Percentiles rank a stretch among this genome's conserved stretches.
Conservation (phyloP, 352 stramenopile genomes). For the Halophytophthora polymorphica region DNA sequence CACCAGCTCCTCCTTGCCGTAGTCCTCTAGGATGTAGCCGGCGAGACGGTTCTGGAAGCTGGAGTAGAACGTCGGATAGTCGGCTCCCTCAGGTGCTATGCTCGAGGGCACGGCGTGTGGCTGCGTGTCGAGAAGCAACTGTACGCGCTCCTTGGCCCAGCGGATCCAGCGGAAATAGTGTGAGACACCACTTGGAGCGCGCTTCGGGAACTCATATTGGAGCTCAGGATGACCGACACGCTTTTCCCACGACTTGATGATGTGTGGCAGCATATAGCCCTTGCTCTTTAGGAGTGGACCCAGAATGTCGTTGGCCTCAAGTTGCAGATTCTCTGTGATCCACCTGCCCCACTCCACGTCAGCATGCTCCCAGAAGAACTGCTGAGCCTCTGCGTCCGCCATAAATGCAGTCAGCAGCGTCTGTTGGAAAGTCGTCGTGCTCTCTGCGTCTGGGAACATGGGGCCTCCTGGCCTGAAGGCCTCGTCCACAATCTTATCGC, state of each 20-base stretch:
- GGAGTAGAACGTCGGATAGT: constrained; percentile 59
- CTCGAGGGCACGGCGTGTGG: constrained; percentile 24
- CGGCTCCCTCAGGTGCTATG: constrained; percentile 33
- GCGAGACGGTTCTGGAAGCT: constrained; percentile 57
- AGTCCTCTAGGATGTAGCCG: constrained; percentile 47
- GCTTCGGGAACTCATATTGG: constrained; percentile 55
- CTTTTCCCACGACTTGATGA: constrained; percentile 68
- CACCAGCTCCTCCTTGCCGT: constrained; percentile 35
- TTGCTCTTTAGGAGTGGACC: constrained; percentile 41
- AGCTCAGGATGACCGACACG: constrained; percentile 28
- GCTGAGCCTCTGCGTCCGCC: constrained; percentile 34
- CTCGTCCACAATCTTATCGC: constrained; percentile 18
- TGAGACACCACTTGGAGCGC: constrained; percentile 39
- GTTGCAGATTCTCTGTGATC: constrained; percentile 45
- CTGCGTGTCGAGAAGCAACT: constrained; percentile 43
- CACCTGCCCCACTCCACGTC: constrained; percentile 48
- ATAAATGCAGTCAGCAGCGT: constrained; percentile 47
- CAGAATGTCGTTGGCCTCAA: constrained; percentile 43
- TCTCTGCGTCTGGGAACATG: constrained; percentile 45
- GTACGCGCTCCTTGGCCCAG: constrained; percentile 62
- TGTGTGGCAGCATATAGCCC: constrained; percentile 64
- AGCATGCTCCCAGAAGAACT: constrained; percentile 59
- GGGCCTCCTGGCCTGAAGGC: constrained; percentile 29
- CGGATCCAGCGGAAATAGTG: constrained; percentile 74
- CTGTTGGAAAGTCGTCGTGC: constrained; percentile 51